phyloP scores from a whole-genome alignment of 2,329 filamentous ascomycete species.

The Fusarium torulosum region DNA sequence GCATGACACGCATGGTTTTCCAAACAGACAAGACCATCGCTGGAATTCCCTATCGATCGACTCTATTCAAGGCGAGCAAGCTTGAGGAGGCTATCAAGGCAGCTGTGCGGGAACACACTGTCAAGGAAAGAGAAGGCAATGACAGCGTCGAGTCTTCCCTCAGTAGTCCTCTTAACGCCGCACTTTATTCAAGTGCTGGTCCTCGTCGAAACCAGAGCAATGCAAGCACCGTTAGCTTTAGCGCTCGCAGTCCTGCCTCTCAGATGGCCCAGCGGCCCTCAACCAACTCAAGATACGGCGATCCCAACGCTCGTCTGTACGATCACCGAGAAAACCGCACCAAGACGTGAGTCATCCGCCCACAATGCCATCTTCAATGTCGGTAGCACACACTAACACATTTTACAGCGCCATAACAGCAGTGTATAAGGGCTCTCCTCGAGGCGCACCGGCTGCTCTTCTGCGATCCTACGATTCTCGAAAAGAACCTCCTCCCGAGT shows the following conservation, averaged over 20 bases:
- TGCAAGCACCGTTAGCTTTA: conserved; percentile 85
- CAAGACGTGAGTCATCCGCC: conserved; percentile 78
- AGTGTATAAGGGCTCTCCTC: conserved; percentile 85
- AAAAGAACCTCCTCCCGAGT: conserved; percentile 89
- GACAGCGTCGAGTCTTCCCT: conserved; percentile 67
- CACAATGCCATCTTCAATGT: background rate
- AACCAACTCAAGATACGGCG: conserved; percentile 74
- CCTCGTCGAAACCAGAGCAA: conserved; percentile 78
- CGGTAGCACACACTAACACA: conserved; percentile 22
- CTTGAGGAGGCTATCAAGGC: conserved; percentile 94
- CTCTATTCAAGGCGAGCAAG: conserved; percentile 95
- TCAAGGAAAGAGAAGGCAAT: conserved; percentile 85
- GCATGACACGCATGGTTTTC: conserved; percentile 93
- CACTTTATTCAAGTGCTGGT: conserved; percentile 58
- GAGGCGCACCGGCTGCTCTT: conserved; percentile 75
- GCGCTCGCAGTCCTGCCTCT: conserved; percentile 71
- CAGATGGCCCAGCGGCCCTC: conserved; percentile 65
- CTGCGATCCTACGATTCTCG: conserved; percentile 96
- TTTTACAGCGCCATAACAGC: conserved; percentile 84
- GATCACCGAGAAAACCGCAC: conserved; percentile 87
- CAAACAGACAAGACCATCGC: conserved; percentile 98
- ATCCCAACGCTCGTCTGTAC: conserved; percentile 89
- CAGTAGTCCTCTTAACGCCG: conserved; percentile 57
- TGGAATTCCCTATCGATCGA: conserved; percentile 93
- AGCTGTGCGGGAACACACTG: conserved; percentile 86